Percentiles rank a stretch among this genome's conserved stretches.
Conservation (phyloP, 306 rosid species). For the Pyrus bretschneideri region DNA sequence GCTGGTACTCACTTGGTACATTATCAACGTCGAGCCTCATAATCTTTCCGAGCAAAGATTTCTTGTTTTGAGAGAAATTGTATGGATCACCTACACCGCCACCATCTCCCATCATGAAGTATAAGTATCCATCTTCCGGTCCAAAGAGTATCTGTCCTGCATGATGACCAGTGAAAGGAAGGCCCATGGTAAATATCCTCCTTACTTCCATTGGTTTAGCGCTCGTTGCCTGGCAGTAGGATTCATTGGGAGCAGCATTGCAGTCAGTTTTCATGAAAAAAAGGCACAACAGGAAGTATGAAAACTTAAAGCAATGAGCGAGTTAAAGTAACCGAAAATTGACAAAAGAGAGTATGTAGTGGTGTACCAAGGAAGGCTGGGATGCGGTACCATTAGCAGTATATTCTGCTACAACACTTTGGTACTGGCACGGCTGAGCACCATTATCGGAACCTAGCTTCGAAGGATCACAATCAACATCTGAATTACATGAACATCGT, state of each 20-base stretch:
- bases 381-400: conserved; percentile 57
- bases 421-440: conserved; percentile 83
- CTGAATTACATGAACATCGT: conserved; percentile 90
- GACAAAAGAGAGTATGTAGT: not conserved
- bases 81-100: conserved; percentile 78
- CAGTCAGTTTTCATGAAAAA: not conserved
- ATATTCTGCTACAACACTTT: conserved; percentile 74
- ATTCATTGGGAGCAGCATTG: not conserved
- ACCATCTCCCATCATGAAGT: conserved; percentile 93
- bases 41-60: conserved; percentile 90
- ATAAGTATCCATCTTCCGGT: conserved; percentile 72
- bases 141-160: conserved; percentile 97
- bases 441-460: conserved; percentile 51
- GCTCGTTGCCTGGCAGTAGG: conserved; percentile 51
- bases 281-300: not conserved
- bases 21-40: conserved; percentile 86
- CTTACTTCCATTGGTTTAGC: conserved; percentile 86
- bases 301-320: not conserved
- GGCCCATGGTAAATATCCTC: conserved; percentile 93
- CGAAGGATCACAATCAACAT: conserved; percentile 91
- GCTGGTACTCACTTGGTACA: conserved; percentile 54
- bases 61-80: conserved; percentile 87
- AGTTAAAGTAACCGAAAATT: conserved; percentile 1
- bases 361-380: conserved; percentile 61
- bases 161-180: conserved; percentile 65